Evolutionary conservation across 257 asterid species (phyloP).

Genomic region (Solanum medicagineum): DNA sequence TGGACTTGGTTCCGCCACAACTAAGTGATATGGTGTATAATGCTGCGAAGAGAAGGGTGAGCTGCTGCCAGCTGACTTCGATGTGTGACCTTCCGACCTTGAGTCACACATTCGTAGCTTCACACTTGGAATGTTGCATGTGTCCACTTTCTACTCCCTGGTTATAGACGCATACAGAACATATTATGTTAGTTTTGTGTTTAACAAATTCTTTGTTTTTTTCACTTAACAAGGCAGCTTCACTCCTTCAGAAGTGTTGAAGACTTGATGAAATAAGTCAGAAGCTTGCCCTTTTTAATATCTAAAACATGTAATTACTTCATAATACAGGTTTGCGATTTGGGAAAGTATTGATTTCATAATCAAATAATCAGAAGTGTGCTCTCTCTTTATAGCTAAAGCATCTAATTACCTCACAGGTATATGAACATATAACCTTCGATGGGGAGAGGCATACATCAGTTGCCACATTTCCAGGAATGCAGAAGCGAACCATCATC

Average conservation of each 20-base stretch:
- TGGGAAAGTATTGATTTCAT: background rate
- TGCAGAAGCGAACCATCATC: conserved; percentile 68
- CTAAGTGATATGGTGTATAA: background rate
- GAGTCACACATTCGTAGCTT: background rate
- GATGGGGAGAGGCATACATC: conserved; percentile 48
- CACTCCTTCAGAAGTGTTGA: background rate
- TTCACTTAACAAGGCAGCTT: background rate
- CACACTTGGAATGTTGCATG: conserved; percentile 1
- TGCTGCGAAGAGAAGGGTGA: background rate
- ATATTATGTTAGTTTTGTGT: background rate
- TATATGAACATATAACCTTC: conserved; percentile 76
- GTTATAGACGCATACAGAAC: background rate
- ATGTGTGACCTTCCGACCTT: background rate
- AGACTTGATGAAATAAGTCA: background rate
- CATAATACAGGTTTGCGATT: background rate
- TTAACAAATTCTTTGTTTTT: background rate
- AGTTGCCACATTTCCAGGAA: conserved; percentile 73
- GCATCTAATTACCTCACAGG: conserved; percentile 24
- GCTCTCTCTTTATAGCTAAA: background rate
- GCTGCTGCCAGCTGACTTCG: background rate
- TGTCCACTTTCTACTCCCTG: background rate
- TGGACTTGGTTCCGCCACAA: background rate
- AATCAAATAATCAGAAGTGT: background rate
- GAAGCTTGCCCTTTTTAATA: background rate
- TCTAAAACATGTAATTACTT: background rate